phyloP scores from a whole-genome alignment of 805 yeast species.

The Kockiozyma suomiensis region DNA sequence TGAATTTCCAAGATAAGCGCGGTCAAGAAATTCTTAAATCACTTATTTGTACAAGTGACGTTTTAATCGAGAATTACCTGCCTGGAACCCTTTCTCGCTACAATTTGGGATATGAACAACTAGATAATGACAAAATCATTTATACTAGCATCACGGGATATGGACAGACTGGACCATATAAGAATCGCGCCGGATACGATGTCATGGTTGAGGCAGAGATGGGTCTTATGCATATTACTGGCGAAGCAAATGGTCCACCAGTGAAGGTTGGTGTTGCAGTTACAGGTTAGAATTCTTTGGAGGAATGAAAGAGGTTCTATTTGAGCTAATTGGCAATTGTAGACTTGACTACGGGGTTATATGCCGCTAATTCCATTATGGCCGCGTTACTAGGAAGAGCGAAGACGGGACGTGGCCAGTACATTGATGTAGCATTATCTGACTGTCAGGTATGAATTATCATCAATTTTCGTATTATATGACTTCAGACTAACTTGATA shows the following conservation, averaged over 20 bases:
- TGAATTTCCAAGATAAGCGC: constrained; percentile 42
- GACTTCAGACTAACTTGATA: background rate
- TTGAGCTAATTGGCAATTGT: background rate
- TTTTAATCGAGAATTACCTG: constrained; percentile 46
- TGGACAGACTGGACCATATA: constrained; percentile 49
- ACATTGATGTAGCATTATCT: constrained; percentile 44
- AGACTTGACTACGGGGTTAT: constrained; percentile 48
- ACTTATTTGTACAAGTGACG: constrained; percentile 42
- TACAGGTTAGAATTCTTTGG: constrained; percentile 34
- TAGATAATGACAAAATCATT: constrained; percentile 39
- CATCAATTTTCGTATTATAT: background rate
- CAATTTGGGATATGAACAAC: constrained; percentile 42
- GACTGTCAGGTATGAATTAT: constrained; percentile 43
- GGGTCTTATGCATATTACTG: constrained; percentile 51
- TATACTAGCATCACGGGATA: constrained; percentile 49
- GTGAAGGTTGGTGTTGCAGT: constrained; percentile 51
- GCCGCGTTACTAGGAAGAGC: constrained; percentile 45
- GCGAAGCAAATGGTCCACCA: constrained; percentile 47
- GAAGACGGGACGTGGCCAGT: constrained; percentile 45
- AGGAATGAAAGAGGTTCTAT: too few relatives aligned
- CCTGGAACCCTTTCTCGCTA: constrained; percentile 46
- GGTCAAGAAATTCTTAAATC: constrained; percentile 43
- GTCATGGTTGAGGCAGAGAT: constrained; percentile 51
- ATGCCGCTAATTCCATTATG: constrained; percentile 45
- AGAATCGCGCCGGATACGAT: constrained; percentile 46